Percentiles rank a stretch among this genome's conserved stretches.
phyloP scores from a whole-genome alignment of 306 rosid species.

The Rosa persica region DNA sequence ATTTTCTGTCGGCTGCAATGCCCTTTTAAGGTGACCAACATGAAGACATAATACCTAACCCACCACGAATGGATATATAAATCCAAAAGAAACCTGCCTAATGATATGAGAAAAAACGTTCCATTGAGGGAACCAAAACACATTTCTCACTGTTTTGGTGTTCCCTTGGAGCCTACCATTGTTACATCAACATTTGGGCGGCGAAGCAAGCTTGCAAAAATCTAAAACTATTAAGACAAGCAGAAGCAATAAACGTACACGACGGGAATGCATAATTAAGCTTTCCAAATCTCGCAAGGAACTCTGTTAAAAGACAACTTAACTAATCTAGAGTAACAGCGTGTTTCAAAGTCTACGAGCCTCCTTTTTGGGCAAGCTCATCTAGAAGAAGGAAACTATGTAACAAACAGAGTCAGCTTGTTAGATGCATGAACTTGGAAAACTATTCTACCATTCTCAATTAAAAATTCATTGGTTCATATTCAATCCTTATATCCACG shows the following conservation, averaged over 20 bases:
- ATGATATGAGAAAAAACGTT: background rate
- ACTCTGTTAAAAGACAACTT: background rate
- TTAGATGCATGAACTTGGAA: background rate
- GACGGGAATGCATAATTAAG: background rate
- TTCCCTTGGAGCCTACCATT: background rate
- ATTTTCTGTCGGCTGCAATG: background rate
- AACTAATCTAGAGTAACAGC: background rate
- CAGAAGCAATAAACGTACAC: background rate
- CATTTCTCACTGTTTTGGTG: background rate
- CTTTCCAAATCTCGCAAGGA: background rate
- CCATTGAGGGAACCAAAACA: background rate
- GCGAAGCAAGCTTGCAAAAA: background rate
- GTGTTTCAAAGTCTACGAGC: background rate
- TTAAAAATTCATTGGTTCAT: background rate
- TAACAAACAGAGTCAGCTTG: background rate
- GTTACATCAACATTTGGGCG: background rate
- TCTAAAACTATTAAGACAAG: background rate
- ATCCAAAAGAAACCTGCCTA: slow-evolving; percentile 8
- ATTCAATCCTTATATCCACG: no score
- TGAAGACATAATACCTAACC: background rate
- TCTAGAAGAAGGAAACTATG: background rate
- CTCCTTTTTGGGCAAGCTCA: background rate
- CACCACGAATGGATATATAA: background rate
- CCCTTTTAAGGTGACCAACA: background rate
- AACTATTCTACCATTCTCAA: background rate